Conservation (phyloP, 2,329 filamentous ascomycete genomes). For the Tolypocladium pustulatum region DNA sequence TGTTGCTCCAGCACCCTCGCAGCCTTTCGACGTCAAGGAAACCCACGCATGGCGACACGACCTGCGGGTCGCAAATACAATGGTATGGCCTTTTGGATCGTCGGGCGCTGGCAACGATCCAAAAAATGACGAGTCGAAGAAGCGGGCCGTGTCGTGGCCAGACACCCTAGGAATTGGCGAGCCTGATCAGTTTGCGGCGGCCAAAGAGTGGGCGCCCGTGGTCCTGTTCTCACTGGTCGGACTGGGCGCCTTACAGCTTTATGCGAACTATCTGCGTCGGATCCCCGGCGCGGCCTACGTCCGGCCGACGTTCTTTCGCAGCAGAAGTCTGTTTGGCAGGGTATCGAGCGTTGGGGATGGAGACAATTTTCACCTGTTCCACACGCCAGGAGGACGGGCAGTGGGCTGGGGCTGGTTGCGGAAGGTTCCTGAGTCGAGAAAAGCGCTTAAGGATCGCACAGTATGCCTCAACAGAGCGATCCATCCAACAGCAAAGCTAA, state of each 20-base stretch:
- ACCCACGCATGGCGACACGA: constrained; percentile 7
- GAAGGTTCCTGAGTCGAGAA: constrained; percentile 57
- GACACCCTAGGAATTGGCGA: constrained; percentile 20
- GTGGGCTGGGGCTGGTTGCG: constrained; percentile 91
- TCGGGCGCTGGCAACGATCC: constrained; percentile 13
- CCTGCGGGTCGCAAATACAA: constrained; percentile 20
- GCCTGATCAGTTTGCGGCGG: constrained; percentile 19
- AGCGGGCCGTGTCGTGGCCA: constrained; percentile 25
- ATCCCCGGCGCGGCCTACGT: constrained; percentile 72
- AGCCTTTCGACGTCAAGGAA: neutral
- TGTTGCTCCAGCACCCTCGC: neutral
- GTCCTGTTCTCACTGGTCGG: constrained; percentile 26
- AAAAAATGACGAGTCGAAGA: constrained; percentile 11
- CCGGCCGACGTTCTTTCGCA: constrained; percentile 62
- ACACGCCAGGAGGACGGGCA: constrained; percentile 82
- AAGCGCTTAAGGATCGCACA: constrained; percentile 65
- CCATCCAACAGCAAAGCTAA: constrained; percentile 6
- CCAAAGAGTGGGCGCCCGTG: constrained; percentile 28
- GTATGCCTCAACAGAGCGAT: constrained; percentile 34
- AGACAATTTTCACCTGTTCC: constrained; percentile 88
- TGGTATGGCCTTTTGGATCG: constrained; percentile 31
- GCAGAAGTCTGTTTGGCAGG: constrained; percentile 66
- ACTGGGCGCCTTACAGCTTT: constrained; percentile 38
- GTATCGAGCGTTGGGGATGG: constrained; percentile 95
- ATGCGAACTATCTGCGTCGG: constrained; percentile 70